Evolutionary conservation across 140 eudicot species (phyloP).

Genomic region (Erigeron philadelphicus): DNA sequence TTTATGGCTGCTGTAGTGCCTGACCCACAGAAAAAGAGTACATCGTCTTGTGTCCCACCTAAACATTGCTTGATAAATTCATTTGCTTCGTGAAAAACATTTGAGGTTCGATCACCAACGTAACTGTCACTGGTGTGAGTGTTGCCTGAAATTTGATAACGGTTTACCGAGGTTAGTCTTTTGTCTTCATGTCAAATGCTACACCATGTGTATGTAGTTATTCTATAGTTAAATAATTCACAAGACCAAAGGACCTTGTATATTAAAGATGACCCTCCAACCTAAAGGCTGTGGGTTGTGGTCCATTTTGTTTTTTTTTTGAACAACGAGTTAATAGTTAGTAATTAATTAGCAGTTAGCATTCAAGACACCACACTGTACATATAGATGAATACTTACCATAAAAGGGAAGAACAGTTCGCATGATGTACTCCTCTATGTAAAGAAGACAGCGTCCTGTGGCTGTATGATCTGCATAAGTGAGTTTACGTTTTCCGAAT

Average conservation of each 20-base stretch:
- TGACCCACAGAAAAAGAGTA: conserved; percentile 69
- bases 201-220: too few species aligned
- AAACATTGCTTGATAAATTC: conserved; percentile 57
- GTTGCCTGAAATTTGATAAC: conserved; percentile 43
- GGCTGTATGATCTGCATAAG: conserved; percentile 70
- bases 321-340: not conserved
- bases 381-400: conserved; percentile 29
- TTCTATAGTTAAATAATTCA: too few species aligned
- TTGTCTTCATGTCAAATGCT: not conserved
- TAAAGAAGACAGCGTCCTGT: conserved; percentile 47
- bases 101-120: conserved; percentile 53
- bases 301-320: not conserved
- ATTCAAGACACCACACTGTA: not conserved
- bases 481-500: conserved; percentile 58
- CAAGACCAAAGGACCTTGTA: too few species aligned
- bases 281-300: not conserved
- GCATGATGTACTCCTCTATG: conserved; percentile 44
- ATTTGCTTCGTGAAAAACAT: conserved; percentile 46
- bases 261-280: too few species aligned
- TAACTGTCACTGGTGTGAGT: conserved; percentile 78
- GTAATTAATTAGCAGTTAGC: not conserved
- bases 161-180: not conserved
- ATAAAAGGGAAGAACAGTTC: conserved; percentile 51
- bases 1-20: conserved; percentile 80
- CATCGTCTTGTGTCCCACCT: conserved; percentile 59